These are phyloP conservation scores for Dactylorhiza incarnata DNA, from an alignment of 106 monocot genomes.

Conservation along the genomic window DNA sequence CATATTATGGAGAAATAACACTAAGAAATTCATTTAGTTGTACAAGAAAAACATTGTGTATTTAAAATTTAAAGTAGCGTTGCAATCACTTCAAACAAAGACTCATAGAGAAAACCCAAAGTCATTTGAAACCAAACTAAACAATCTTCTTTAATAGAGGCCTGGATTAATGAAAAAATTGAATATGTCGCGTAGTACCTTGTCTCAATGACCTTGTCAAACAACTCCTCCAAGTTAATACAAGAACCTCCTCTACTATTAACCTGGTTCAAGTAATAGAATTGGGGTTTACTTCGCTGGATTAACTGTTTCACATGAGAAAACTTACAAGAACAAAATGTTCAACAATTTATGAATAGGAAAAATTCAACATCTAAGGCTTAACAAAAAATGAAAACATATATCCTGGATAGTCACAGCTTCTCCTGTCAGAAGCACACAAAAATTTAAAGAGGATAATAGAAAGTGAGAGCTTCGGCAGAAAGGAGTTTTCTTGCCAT, in stretches of 20 bases:
- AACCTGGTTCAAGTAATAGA: constrained; percentile 5
- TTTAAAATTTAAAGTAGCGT: background rate
- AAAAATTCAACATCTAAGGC: background rate
- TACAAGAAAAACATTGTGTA: background rate
- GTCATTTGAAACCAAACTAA: background rate
- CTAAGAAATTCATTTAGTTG: background rate
- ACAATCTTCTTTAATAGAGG: background rate
- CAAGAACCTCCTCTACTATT: constrained; percentile 1
- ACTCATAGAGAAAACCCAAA: background rate
- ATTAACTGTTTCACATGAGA: background rate
- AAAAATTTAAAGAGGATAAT: background rate
- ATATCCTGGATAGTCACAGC: background rate
- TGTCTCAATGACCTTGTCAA: background rate
- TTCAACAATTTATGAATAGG: background rate
- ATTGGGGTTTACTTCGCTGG: background rate
- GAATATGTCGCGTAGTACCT: background rate
- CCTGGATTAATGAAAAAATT: background rate
- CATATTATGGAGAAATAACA: background rate
- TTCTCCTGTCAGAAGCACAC: background rate
- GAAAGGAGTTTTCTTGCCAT: background rate
- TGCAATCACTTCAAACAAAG: background rate
- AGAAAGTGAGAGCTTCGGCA: background rate
- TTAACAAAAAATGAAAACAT: constrained; percentile 2
- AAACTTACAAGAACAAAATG: background rate
- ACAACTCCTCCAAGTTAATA: constrained; percentile 6